Percentiles rank a stretch among this genome's conserved stretches.
Evolutionary conservation across 257 asterid species (phyloP).

Genomic region (Solanum medicagineum): DNA sequence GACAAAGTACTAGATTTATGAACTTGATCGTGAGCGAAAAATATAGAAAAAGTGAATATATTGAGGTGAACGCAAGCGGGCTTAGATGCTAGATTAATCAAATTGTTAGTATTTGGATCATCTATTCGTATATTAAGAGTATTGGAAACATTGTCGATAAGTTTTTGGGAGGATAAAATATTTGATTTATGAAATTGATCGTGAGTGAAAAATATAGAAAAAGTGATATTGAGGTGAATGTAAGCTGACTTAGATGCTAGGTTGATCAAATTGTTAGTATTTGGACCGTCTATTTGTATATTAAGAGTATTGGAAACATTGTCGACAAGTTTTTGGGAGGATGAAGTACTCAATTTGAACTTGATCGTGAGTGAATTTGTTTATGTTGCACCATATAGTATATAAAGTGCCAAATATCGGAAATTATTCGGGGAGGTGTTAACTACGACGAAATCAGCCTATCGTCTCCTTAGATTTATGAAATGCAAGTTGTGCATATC

Average conservation of each 20-base stretch:
- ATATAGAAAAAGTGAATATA: not conserved
- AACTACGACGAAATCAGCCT: not conserved
- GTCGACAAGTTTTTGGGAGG: not conserved
- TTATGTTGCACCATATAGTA: no score
- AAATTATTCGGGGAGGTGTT: no score
- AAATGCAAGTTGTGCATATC: not conserved
- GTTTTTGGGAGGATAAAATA: not conserved
- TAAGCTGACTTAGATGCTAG: not conserved
- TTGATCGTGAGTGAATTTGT: no score
- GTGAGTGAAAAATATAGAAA: not conserved
- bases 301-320: not conserved
- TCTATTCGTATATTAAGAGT: not conserved
- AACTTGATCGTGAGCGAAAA: not conserved
- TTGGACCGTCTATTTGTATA: not conserved
- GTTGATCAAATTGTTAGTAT: not conserved
- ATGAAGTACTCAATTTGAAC: not conserved
- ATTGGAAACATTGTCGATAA: not conserved
- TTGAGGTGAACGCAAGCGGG: not conserved
- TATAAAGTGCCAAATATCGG: no score
- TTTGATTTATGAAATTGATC: no score
- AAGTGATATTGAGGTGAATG: not conserved
- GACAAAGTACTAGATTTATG: no score
- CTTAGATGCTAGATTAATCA: not conserved
- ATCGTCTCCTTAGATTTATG: not conserved
- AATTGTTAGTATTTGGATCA: not conserved